Conservation (phyloP, 2,329 filamentous ascomycete species). For the Monilinia aucupariae region DNA sequence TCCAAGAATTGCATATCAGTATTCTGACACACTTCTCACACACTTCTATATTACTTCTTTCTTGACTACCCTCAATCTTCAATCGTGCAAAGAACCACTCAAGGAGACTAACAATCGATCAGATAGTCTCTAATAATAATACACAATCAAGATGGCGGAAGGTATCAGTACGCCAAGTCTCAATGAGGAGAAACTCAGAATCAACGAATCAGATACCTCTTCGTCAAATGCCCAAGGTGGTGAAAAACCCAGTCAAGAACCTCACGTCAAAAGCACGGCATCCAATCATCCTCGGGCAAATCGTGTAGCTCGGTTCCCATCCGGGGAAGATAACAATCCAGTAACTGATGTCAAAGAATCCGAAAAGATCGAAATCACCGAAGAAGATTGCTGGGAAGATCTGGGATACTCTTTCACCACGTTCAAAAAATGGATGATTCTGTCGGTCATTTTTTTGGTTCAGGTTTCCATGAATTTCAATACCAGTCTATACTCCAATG, state of each 20-base stretch:
- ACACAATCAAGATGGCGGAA: conserved; percentile 4
- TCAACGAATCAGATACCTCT: not conserved
- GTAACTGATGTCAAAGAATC: not conserved
- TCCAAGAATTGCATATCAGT: not conserved
- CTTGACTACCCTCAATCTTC: not conserved
- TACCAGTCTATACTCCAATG: conserved; percentile 68
- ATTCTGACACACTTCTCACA: too few relatives aligned
- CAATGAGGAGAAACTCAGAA: not conserved
- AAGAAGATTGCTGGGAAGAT: conserved; percentile 59
- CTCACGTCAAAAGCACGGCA: not conserved
- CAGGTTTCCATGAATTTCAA: conserved; percentile 78
- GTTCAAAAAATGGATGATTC: conserved; percentile 64
- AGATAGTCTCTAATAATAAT: conserved; percentile 1
- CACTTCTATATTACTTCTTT: not conserved
- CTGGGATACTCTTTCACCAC: conserved; percentile 57
- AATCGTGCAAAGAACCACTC: not conserved
- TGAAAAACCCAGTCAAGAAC: not conserved
- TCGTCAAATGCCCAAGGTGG: not conserved
- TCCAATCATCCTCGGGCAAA: not conserved
- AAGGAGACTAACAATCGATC: not conserved
- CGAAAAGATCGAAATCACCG: conserved; percentile 40
- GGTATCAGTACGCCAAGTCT: not conserved
- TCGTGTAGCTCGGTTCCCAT: conserved; percentile 1
- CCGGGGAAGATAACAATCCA: not conserved
- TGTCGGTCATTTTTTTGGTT: conserved; percentile 67